These are phyloP conservation scores for Medicago truncatula DNA, from an alignment of 306 rosid species.

Conservation along the genomic window MtrunA17r5.0-ANR NC_053047.1:6906501-6907000, in stretches of 20 bases:
- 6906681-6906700: slow-evolving; percentile 54
- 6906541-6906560: not conserved
- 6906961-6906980: too few species aligned
- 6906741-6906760: slow-evolving; percentile 10
- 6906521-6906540: too few species aligned
- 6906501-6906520: not conserved
- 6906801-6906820: not conserved
- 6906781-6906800: not conserved
- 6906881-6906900: not conserved
- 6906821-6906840: not conserved
- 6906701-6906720: slow-evolving; percentile 58
- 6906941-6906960: too few species aligned
- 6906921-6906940: too few species aligned
- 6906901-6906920: not conserved
- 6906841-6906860: not conserved
- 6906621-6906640: slow-evolving; percentile 87
- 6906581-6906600: slow-evolving; percentile 36
- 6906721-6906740: slow-evolving; percentile 70
- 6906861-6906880: not conserved
- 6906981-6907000: too few species aligned
- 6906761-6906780: not conserved
- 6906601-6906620: slow-evolving; percentile 74
- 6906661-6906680: slow-evolving; percentile 59
- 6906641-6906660: slow-evolving; percentile 66
- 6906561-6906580: slow-evolving; percentile 19